Base-by-base conservation (phyloP, 2,329 filamentous ascomycete species). In the Venturia oleaginea region DNA sequence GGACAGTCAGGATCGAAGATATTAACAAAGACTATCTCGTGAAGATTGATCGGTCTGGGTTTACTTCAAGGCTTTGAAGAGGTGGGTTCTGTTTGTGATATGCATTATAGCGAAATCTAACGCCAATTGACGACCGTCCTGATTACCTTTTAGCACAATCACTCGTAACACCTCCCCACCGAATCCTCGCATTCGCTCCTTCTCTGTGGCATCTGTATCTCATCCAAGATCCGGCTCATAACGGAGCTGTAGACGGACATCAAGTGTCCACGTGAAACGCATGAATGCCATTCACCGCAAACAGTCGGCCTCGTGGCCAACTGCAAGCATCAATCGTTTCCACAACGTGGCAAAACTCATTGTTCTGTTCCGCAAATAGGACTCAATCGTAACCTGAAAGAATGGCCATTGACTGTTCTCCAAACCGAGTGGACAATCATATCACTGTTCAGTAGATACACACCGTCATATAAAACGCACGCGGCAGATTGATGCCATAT, bases 1-100 rank as follows among this genome's bases (percentile, higher is more conserved):
- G 72, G 13, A 32, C 40, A n/a, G 19, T 51, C 34, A 57, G 40
- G 2, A 42, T 67, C 22, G 61, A 63, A 15, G 66, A 67, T 4
- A 67, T 67, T 32, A 67, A 61, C 27, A 61, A 62, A 32, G 43
- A 62, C 30, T 62, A 67, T 64, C 30, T 67, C 13, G n/a, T 55
- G 34, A 34, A 43, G 42, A 30, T 67, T 13, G 65, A 66, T 27
- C 19, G 11, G 24, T 40, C 43, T 30, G 64, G 66, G 19, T 38
- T 66, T 17, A 38, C 64, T 19, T 61, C 59, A 32, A 62, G 59
- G 19, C 38, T 67, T 10, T 63, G 38, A 62, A 1, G 32, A 3
- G 34, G 55, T 32, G 15, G 22, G 4, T 37, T 24, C 3, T 24
- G 5, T 48, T 48, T 48, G n/a, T 24, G 8, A 8, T 24, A 10